Conservation (phyloP, 768 basidiomycete species). For the Panellus pusillus region DNA sequence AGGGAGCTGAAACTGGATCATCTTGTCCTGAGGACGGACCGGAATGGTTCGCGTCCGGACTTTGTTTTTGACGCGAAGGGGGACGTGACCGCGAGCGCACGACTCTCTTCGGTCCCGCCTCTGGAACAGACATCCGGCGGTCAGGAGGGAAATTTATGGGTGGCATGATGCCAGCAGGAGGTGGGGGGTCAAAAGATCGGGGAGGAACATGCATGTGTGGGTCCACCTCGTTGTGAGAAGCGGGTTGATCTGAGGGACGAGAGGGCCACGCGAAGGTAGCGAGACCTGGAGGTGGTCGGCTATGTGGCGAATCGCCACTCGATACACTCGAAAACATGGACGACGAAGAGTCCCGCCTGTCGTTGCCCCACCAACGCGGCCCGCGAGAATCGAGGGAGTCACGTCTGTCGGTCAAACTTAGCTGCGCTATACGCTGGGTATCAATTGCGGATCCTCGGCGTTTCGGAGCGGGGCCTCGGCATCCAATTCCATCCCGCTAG, state of each 20-base stretch:
- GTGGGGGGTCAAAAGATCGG: conserved; percentile 51
- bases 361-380: conserved; percentile 59
- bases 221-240: conserved; percentile 44
- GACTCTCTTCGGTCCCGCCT: conserved; percentile 47
- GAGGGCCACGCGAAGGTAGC: conserved; percentile 74
- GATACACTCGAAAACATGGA: conserved; percentile 68
- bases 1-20: conserved; percentile 39
- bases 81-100: conserved; percentile 71
- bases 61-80: conserved; percentile 60
- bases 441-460: conserved; percentile 84
- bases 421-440: conserved; percentile 69
- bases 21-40: conserved; percentile 45
- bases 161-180: conserved; percentile 53
- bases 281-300: conserved; percentile 60
- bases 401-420: conserved; percentile 76
- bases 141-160: conserved; percentile 60
- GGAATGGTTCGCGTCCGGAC: conserved; percentile 40
- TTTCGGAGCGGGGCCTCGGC: conserved; percentile 73
- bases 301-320: conserved; percentile 60
- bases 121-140: conserved; percentile 77
- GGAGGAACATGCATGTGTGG: conserved; percentile 39
- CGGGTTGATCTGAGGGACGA: conserved; percentile 34
- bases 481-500: conserved; percentile 58
- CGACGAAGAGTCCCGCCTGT: conserved; percentile 73
- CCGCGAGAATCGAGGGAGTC: conserved; percentile 71